These are phyloP conservation scores for Panellus pusillus DNA, from an alignment of 768 basidiomycete genomes.

Conservation along the genomic window DNA sequence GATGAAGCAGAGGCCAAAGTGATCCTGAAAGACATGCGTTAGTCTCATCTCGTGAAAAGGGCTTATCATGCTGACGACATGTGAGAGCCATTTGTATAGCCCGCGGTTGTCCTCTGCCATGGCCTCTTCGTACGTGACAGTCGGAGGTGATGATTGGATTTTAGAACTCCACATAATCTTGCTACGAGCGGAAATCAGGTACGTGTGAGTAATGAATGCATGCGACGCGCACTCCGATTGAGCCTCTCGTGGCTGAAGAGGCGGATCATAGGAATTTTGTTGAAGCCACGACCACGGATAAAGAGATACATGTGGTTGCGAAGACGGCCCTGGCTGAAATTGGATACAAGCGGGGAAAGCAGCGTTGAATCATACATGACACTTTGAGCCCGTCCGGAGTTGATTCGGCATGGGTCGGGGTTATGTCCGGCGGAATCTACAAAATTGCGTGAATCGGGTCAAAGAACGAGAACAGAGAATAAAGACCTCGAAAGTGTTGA, in stretches of 20 bases:
- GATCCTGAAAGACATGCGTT: conserved; percentile 49
- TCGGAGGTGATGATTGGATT: conserved; percentile 75
- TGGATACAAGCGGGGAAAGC: not conserved
- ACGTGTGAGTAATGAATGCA: not conserved
- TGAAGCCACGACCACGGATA: conserved; percentile 90
- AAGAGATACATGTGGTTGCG: conserved; percentile 68
- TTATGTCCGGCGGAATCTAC: conserved; percentile 77
- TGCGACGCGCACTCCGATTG: conserved; percentile 44
- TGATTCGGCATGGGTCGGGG: conserved; percentile 57
- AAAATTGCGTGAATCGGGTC: not conserved
- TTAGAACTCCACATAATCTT: conserved; percentile 81
- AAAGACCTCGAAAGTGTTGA: conserved; percentile 80
- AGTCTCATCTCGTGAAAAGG: conserved; percentile 2
- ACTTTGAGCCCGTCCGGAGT: conserved; percentile 68
- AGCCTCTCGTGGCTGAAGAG: conserved; percentile 32
- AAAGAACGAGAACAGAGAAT: not conserved
- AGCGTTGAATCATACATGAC: conserved; percentile 54
- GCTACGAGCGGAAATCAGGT: conserved; percentile 31
- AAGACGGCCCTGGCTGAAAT: conserved; percentile 48
- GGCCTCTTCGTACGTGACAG: conserved; percentile 67
- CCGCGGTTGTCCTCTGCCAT: conserved; percentile 68
- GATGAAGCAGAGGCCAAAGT: conserved; percentile 88
- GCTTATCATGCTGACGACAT: conserved; percentile 57
- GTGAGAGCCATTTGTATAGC: conserved; percentile 77
- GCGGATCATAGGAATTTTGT: conserved; percentile 79